Evolutionary conservation across 306 rosid genomes (phyloP), one percentile per base, ranked within the genome.

Genomic region (Cucurbita pepo): DNA sequence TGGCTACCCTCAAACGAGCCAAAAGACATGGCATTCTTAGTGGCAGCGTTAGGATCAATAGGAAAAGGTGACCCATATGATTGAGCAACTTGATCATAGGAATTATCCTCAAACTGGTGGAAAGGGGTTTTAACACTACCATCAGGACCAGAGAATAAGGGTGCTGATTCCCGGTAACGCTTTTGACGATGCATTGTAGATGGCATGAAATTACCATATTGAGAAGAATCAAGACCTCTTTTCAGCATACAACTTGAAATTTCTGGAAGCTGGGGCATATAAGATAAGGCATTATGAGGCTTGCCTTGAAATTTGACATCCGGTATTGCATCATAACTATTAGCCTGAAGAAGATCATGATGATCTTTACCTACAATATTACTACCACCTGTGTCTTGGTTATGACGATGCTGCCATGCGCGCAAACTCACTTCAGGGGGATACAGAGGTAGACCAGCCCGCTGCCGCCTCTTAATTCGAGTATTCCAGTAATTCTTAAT

Each of bases 401-500:
- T 83, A 73, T 67, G 83, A 37, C 83, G 95, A 77, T 70, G 81
- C 76, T 88, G 89, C 12, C 69, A 69, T 65, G 83, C 85, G 81
- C 80, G 85, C 75, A 83, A 48, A 81, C 84, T 76, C 77, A 95
- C 76, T 67, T 88, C 97, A n/a, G 92, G 88, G 56, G 97, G 99
- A 82, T 95, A 91, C 69, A 95, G 85, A 67, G 99, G 92, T 77
- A 91, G 84, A 69, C 97, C 97, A 79, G 96, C 95, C 71, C 99
- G 87, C 72, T 89, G 92, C 57, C 89, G 88, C 75, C 97, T 85
- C 86, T 95, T 95, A 69, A 88, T 81, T 66, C 99, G 91, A 72
- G 99, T 91, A 80, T 95, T 95, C 99, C 99, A 95, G 85, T 89
- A 95, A 80, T 95, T 95, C 86, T 95, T 95, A 79, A 95, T 95